Evolutionary conservation across 73 alveolate genomes (phyloP), one percentile per base, ranked within the genome.

Genomic region (Tetrahymena elliotti): DNA sequence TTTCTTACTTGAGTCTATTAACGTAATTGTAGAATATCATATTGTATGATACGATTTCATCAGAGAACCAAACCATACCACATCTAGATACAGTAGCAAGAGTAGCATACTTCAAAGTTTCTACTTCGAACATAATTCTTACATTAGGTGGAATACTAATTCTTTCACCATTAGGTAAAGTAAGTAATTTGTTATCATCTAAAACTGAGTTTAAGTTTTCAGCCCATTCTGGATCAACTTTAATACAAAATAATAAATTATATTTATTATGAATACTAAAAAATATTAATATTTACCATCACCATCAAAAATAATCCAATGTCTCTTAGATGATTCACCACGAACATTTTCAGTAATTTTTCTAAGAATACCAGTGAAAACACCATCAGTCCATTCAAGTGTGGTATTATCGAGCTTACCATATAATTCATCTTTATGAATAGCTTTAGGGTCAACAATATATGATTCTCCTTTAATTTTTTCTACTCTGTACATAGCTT

Each of bases 161-260:
- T 93, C 99, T 97, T 97, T 99, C 99, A 38, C 99, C 99, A 53
- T 98, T 98, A 7, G 99, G 99, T 34, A 99, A 97, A 6, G 99
- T 99, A 36, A 99, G 98, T 53, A 99, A 98, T 93, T 99, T 99
- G 96, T 99, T 99, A 96, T 99, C 99, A 96, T 99, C 99, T 93
- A 99, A 98, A 11, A 99, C 99, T 13, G 99, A 99, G 97, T 99
- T 99, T 52, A 99, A 98, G 95, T 99, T 99, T 96, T 99, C 99
- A 33, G 99, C 99, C 99, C 99, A 99, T 94, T 99, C 99, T 13
- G 99, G 99, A 97, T 99, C 99, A 12, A 99, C 99, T 68, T n/a
- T 68, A 10, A 22, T 24, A 24, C 1, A 68, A n/a, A 15, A 68
- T 6, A n/a, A 22, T 68, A 18, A 24, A n/a, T 27, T 27, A 18